Conservation (phyloP, 306 rosid species). For the Geum urbanum region DNA sequence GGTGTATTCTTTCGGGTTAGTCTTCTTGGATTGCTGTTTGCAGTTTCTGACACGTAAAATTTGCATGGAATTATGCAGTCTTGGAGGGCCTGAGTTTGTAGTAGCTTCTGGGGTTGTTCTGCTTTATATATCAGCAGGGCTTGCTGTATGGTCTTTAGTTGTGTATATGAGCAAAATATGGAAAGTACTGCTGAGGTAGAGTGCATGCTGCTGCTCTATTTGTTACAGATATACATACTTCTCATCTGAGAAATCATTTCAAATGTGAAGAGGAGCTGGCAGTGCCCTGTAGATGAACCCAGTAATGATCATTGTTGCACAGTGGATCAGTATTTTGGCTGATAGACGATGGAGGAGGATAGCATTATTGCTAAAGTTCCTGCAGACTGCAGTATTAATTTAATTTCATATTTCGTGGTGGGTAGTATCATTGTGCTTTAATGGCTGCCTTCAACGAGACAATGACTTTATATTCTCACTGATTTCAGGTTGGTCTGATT, state of each 20-base stretch:
- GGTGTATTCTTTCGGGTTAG: slow-evolving; percentile 11
- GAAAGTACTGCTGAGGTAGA: slow-evolving; percentile 69
- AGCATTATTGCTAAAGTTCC: slow-evolving; percentile 7
- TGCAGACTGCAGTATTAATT: background rate
- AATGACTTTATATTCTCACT: slow-evolving; percentile 1
- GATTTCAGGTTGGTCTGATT: slow-evolving; percentile 17
- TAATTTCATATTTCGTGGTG: slow-evolving; percentile 8
- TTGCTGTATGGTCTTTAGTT: slow-evolving; percentile 85
- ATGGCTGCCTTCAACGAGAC: slow-evolving; percentile 6
- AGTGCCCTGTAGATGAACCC: slow-evolving; percentile 20
- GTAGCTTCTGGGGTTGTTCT: slow-evolving; percentile 69
- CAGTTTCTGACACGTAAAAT: slow-evolving; percentile 23
- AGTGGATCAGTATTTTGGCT: slow-evolving; percentile 20
- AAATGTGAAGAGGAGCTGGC: background rate
- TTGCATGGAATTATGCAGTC: slow-evolving; percentile 36
- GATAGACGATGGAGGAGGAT: slow-evolving; percentile 20
- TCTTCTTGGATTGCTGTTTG: background rate
- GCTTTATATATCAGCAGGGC: slow-evolving; percentile 95
- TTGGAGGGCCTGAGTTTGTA: slow-evolving; percentile 62
- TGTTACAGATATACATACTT: slow-evolving; percentile 16
- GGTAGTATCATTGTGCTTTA: slow-evolving; percentile 4
- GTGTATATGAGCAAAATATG: slow-evolving; percentile 85
- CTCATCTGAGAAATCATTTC: slow-evolving; percentile 9
- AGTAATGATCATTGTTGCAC: slow-evolving; percentile 15
- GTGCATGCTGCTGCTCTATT: slow-evolving; percentile 13